These are phyloP conservation scores for Scheffersomyces cryptocercus DNA, from an alignment of 1,139 yeast species.

Conservation along the genomic window DNA sequence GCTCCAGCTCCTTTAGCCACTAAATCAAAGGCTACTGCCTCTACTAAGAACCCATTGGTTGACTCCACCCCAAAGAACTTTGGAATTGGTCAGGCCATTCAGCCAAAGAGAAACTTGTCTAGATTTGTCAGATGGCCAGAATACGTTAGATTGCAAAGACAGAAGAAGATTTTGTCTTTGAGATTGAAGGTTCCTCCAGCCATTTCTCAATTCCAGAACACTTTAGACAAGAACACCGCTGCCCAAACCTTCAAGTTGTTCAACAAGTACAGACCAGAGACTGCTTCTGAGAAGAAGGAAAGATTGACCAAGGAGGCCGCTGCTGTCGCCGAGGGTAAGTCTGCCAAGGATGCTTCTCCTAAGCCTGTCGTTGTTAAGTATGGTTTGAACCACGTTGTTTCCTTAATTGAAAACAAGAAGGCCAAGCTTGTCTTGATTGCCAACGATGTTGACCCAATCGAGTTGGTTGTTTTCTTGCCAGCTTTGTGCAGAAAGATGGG, in stretches of 20 bases:
- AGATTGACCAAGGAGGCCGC: slow-evolving; percentile 98
- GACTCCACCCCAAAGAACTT: slow-evolving; percentile 90
- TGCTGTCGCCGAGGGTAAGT: slow-evolving; percentile 96
- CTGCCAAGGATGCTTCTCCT: slow-evolving; percentile 91
- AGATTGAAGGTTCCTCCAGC: slow-evolving; percentile 99
- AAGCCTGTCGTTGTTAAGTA: slow-evolving; percentile 95
- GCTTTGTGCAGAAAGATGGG: slow-evolving; percentile 99
- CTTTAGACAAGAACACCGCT: slow-evolving; percentile 98
- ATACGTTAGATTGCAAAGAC: slow-evolving; percentile 96
- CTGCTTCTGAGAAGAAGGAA: slow-evolving; percentile 95
- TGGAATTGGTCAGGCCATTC: slow-evolving; percentile 94
- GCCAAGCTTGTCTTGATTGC: slow-evolving; percentile 96
- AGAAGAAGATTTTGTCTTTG: slow-evolving; percentile 89
- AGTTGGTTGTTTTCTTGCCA: slow-evolving; percentile 93
- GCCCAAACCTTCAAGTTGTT: slow-evolving; percentile 93
- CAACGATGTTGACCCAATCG: slow-evolving; percentile 98
- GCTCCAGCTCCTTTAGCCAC: slow-evolving; percentile 86
- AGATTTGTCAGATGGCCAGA: slow-evolving; percentile 99
- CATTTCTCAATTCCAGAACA: slow-evolving; percentile 91
- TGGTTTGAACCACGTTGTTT: slow-evolving; percentile 98
- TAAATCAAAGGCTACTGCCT: slow-evolving; percentile 39
- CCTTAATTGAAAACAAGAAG: slow-evolving; percentile 96
- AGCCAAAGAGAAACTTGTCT: slow-evolving; percentile 93
- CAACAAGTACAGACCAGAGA: slow-evolving; percentile 99
- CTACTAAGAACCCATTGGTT: slow-evolving; percentile 60